These are phyloP conservation scores for Chytriomyces sp. DNA, from an alignment of 192 early-diverging fungal species.

Conservation along the genomic window DNA sequence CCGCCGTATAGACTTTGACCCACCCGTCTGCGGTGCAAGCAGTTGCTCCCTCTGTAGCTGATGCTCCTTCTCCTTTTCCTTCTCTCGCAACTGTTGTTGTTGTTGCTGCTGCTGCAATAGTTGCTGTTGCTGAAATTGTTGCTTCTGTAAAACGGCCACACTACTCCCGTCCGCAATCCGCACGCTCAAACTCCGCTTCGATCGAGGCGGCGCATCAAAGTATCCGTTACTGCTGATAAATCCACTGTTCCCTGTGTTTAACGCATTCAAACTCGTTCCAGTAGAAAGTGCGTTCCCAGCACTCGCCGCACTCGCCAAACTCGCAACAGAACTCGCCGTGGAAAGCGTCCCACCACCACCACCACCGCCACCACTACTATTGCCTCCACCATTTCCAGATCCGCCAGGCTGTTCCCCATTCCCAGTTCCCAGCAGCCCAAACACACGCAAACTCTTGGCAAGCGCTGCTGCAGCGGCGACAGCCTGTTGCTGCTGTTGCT, in stretches of 20 bases:
- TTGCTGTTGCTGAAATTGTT: not conserved
- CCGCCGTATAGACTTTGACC: not conserved
- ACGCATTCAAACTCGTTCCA: not conserved
- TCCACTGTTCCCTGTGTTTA: not conserved
- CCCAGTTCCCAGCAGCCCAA: not conserved
- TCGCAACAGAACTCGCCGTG: not conserved
- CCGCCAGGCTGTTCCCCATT: conserved; percentile 2
- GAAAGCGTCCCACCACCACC: not conserved
- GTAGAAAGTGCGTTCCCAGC: not conserved
- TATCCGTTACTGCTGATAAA: not conserved
- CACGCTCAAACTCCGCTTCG: not conserved
- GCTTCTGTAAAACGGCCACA: not conserved
- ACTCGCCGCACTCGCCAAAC: not conserved
- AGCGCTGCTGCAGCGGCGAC: not conserved
- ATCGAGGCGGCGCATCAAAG: not conserved
- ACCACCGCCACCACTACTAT: no score
- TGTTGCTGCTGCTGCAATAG: not conserved
- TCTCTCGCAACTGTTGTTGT: not conserved
- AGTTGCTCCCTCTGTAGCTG: not conserved
- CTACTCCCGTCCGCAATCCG: not conserved
- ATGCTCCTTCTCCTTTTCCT: not conserved
- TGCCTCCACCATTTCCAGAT: not conserved
- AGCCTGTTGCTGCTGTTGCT: not conserved
- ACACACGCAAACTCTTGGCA: not conserved
- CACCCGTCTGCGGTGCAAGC: not conserved